Percentiles rank a stretch among this genome's conserved stretches.
Evolutionary conservation across 2,329 filamentous ascomycete genomes (phyloP).

Genomic region (Penicillium glabrum): DNA sequence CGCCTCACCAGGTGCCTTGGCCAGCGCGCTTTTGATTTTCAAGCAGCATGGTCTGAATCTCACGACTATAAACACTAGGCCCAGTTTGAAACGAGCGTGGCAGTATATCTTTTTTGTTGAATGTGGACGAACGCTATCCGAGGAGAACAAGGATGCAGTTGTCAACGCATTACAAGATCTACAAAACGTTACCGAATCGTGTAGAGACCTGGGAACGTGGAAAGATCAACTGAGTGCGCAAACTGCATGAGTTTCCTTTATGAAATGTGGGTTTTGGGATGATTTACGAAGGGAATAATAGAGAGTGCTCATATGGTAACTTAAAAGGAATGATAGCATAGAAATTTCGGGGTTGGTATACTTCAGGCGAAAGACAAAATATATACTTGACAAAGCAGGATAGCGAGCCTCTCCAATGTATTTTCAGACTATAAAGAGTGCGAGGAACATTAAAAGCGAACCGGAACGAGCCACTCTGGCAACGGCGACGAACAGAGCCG

Average conservation of each 20-base stretch:
- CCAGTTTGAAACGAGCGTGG: conserved; percentile 73
- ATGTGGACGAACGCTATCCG: conserved; percentile 61
- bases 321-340: neutral
- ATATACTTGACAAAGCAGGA: neutral
- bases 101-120: conserved; percentile 96
- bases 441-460: conserved; percentile 18
- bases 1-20: conserved; percentile 74
- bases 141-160: conserved; percentile 29
- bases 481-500: conserved; percentile 13
- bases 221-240: conserved; percentile 29
- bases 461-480: conserved; percentile 11
- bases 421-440: conserved; percentile 15
- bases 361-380: neutral
- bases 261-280: neutral
- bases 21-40: conserved; percentile 78
- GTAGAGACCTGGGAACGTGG: conserved; percentile 44
- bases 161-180: conserved; percentile 34
- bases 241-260: neutral
- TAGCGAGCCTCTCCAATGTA: conserved; percentile 9
- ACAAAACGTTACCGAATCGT: conserved; percentile 36
- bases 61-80: conserved; percentile 86
- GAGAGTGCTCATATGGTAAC: neutral
- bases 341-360: neutral
- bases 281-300: neutral
- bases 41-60: conserved; percentile 71